phyloP scores from a whole-genome alignment of 768 basidiomycete genomes.

The Panellus pusillus region DNA sequence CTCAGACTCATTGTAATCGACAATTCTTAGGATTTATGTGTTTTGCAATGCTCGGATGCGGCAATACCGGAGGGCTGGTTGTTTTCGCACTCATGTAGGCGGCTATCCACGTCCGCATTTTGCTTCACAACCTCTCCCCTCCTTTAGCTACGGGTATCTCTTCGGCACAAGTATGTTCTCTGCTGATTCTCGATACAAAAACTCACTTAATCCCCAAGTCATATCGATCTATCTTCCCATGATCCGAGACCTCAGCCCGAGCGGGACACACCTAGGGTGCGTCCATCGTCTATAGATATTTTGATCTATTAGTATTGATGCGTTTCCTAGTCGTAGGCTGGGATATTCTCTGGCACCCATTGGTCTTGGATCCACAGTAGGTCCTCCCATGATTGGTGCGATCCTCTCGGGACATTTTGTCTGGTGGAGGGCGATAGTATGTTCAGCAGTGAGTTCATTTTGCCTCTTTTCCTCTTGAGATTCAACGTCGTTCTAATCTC shows the following conservation, averaged over 20 bases:
- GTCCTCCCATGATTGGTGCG: slow-evolving; percentile 11
- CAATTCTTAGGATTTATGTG: neutral
- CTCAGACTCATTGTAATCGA: neutral
- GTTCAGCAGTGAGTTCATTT: slow-evolving; percentile 4
- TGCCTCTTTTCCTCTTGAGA: no score
- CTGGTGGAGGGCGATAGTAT: slow-evolving; percentile 10
- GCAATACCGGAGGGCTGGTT: slow-evolving; percentile 5
- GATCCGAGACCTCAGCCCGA: slow-evolving; percentile 10
- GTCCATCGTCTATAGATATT: neutral
- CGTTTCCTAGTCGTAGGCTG: neutral
- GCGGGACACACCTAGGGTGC: slow-evolving; percentile 10
- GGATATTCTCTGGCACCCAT: slow-evolving; percentile 10
- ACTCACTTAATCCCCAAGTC: neutral
- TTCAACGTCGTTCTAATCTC: neutral
- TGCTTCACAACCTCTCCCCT: neutral
- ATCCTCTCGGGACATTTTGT: slow-evolving; percentile 5
- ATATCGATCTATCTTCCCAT: slow-evolving; percentile 14
- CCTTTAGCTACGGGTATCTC: slow-evolving; percentile 11
- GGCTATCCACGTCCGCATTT: neutral
- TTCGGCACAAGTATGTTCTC: slow-evolving; percentile 8
- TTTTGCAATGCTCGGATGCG: slow-evolving; percentile 15
- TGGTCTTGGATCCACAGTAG: slow-evolving; percentile 5
- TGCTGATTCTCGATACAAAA: neutral
- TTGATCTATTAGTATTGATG: neutral
- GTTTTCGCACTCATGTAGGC: slow-evolving; percentile 7